Conservation (phyloP, 805 yeast genomes). For the Wickerhamomyces alni region DNA sequence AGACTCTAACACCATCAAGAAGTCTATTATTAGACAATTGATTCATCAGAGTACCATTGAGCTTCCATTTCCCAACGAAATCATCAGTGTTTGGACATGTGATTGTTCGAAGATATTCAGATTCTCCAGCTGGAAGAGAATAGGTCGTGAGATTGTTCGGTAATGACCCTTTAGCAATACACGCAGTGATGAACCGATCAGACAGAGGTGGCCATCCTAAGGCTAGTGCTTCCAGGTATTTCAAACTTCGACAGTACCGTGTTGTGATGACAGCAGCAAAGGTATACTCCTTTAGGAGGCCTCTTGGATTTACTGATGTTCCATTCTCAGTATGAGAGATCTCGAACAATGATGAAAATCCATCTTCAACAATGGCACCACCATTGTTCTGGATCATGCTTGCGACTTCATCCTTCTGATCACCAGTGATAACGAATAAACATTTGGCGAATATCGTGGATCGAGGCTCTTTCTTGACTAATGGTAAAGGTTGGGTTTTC, state of each 20-base stretch:
- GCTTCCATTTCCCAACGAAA: conserved; percentile 36
- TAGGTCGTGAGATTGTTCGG: conserved; percentile 43
- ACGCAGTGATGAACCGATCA: conserved; percentile 47
- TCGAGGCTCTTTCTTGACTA: background rate
- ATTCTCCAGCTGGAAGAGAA: conserved; percentile 68
- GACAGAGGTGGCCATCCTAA: conserved; percentile 84
- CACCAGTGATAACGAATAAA: conserved; percentile 33
- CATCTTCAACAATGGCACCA: conserved; percentile 32
- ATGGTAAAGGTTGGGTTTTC: conserved; percentile 1
- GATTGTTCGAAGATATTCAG: conserved; percentile 35
- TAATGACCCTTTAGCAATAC: conserved; percentile 28
- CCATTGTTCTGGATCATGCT: conserved; percentile 36
- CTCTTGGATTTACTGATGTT: conserved; percentile 3
- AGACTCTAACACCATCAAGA: conserved; percentile 13
- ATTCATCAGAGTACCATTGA: conserved; percentile 25
- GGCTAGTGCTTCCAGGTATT: conserved; percentile 71
- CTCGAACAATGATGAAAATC: conserved; percentile 26
- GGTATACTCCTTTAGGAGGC: conserved; percentile 20
- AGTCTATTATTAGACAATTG: conserved; percentile 38
- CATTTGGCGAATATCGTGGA: conserved; percentile 27
- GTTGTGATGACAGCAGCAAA: conserved; percentile 61
- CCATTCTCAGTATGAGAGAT: conserved; percentile 4
- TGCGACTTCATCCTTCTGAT: conserved; percentile 27
- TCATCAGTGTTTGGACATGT: conserved; percentile 44
- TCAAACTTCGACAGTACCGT: conserved; percentile 56